Evolutionary conservation across 768 basidiomycete species (phyloP).

Genomic region (Boletus speciosus): DNA sequence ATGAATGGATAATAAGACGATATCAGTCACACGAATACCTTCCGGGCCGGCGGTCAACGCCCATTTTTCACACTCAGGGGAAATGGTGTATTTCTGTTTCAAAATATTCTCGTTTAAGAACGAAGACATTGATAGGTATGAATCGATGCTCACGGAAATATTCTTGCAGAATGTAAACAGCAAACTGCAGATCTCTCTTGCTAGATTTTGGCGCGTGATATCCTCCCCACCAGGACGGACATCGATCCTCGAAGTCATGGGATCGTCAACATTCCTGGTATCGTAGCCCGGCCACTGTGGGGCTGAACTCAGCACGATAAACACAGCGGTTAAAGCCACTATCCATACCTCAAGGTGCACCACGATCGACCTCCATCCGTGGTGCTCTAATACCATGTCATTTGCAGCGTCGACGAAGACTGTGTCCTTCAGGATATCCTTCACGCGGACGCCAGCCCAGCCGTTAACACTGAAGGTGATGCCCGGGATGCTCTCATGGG

Average conservation of each 20-base stretch:
- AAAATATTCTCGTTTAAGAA: background rate
- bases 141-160: slow-evolving; percentile 6
- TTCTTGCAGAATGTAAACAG: slow-evolving; percentile 6
- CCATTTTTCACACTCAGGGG: slow-evolving; percentile 20
- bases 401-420: slow-evolving; percentile 14
- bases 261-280: background rate
- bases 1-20: slow-evolving; percentile 23
- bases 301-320: background rate
- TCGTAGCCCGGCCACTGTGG: slow-evolving; percentile 26
- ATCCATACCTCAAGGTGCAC: slow-evolving; percentile 19
- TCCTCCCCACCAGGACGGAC: background rate
- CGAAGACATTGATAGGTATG: background rate
- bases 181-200: slow-evolving; percentile 13
- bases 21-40: slow-evolving; percentile 14
- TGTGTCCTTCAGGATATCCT: slow-evolving; percentile 11
- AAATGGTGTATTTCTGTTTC: slow-evolving; percentile 6
- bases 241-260: slow-evolving; percentile 16
- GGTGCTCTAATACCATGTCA: slow-evolving; percentile 15
- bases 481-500: slow-evolving; percentile 9
- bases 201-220: slow-evolving; percentile 23
- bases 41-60: slow-evolving; percentile 11
- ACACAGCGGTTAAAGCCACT: background rate
- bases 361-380: slow-evolving; percentile 20
- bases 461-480: slow-evolving; percentile 18
- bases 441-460: slow-evolving; percentile 19